These are phyloP conservation scores for Tuber borchii DNA, from an alignment of 495 filamentous ascomycete species.

Conservation along the genomic window DNA sequence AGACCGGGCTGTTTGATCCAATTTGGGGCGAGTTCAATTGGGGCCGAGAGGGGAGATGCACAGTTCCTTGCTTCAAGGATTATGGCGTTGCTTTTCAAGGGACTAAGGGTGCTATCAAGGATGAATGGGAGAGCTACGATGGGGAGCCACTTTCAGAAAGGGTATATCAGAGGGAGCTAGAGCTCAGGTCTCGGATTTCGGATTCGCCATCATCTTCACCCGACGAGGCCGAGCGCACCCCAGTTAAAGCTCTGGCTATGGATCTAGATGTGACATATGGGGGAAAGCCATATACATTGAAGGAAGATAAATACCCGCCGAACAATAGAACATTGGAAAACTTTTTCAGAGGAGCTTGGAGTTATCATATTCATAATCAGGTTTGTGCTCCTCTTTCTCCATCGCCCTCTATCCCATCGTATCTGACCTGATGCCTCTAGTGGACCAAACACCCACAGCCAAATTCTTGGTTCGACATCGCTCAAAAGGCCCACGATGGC, in stretches of 20 bases:
- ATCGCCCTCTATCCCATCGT: not conserved
- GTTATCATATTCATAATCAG: constrained; percentile 57
- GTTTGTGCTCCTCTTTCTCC: constrained; percentile 41
- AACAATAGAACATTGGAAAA: constrained; percentile 53
- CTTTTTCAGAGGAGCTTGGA: constrained; percentile 54
- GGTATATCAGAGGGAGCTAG: constrained; percentile 6
- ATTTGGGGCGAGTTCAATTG: constrained; percentile 56
- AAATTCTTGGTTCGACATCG: constrained; percentile 53
- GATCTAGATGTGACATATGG: constrained; percentile 41
- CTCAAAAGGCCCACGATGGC: constrained; percentile 52
- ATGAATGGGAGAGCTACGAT: constrained; percentile 53
- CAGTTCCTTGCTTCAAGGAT: constrained; percentile 52
- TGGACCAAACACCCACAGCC: constrained; percentile 53
- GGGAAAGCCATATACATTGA: constrained; percentile 45
- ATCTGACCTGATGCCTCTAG: constrained; percentile 31
- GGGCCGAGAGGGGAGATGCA: constrained; percentile 50
- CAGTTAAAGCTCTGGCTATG: constrained; percentile 21
- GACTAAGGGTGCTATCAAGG: constrained; percentile 44
- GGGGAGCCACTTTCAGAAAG: constrained; percentile 42
- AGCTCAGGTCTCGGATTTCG: constrained; percentile 5
- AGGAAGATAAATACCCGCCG: constrained; percentile 49
- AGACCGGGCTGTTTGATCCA: constrained; percentile 54
- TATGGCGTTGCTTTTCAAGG: constrained; percentile 51
- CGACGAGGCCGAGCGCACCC: constrained; percentile 8
- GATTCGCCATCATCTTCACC: constrained; percentile 15